Evolutionary conservation across 2,329 filamentous ascomycete species (phyloP), one percentile per base, ranked within the genome.

Genomic region (Akanthomyces uredinophilus): DNA sequence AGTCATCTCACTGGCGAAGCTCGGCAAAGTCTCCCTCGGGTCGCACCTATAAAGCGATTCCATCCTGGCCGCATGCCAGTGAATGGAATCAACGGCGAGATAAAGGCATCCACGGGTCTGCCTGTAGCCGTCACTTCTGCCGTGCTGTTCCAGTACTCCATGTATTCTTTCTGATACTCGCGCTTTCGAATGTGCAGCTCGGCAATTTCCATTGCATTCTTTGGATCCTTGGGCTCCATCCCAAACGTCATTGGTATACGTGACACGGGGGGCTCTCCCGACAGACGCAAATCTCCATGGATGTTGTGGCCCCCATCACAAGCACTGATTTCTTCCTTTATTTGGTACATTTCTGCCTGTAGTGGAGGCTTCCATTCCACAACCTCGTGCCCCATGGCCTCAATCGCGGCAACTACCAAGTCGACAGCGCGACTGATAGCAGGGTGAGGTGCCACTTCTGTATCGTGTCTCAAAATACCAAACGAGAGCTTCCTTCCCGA

Each of bases 71-170:
- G 68, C 1, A 73, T 72, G 0, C 77, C 77, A 2, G 77, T 71
- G 56, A 74, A 74, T 10, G 76, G 72, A 14, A 76, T 74, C 27
- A 73, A 63, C 4, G 78, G 73, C n/a, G 70, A 71, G 57, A 80
- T 73, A 24, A 80, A 56, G 6, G 70, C 77, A 43, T 73, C 71
- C 5, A 72, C 51, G 2, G 60, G 51, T 43, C 54, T 20, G 4
- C 54, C 29, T 6, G 46, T 47, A 4, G 35, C 41, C 10, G 43
- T 61, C 32, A 51, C 43, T 22, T 49, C 6, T 11, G 51, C 43
- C 20, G 51, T 56, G 41, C 60, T 56, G 10, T 56, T 61, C 51
- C 60, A 56, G 43, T 56, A 61, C 3, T 61, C 41, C 51, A 56
- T 50, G 51, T 61, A 56, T 24, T 61, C 47, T 18, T 61, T 61